Percentiles rank a stretch among this genome's conserved stretches.
Evolutionary conservation across 148 eudicot genomes (phyloP).

Genomic region (Mesembryanthemum crystallinum): DNA sequence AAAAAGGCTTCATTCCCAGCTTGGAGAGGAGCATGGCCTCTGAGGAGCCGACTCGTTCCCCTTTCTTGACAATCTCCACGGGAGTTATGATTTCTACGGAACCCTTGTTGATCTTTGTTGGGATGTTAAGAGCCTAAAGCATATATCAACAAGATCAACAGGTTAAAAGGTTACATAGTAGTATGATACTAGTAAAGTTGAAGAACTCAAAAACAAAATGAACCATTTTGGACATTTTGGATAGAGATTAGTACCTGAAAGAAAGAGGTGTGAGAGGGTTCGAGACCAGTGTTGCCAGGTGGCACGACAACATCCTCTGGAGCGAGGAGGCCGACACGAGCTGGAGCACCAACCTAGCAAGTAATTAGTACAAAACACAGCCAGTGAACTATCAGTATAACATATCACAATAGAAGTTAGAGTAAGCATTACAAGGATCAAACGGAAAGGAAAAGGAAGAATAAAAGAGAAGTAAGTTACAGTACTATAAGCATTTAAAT

Average conservation of each 20-base stretch:
- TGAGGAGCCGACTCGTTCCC: constrained; percentile 63
- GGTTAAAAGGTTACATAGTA: too few relatives aligned
- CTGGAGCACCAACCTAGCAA: constrained; percentile 60
- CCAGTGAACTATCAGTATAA: not conserved
- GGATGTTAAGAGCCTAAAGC: constrained; percentile 46
- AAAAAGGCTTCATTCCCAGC: constrained; percentile 50
- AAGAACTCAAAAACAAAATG: not conserved
- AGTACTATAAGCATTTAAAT: too few relatives aligned
- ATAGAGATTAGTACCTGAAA: too few relatives aligned
- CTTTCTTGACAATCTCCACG: constrained; percentile 58
- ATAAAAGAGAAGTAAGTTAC: too few relatives aligned
- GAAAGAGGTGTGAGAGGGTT: constrained; percentile 59
- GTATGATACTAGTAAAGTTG: not conserved
- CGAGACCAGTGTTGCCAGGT: constrained; percentile 62
- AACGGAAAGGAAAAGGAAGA: too few relatives aligned
- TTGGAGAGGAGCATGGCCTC: constrained; percentile 55
- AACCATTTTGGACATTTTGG: too few relatives aligned
- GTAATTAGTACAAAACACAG: not conserved
- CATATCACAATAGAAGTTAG: too few relatives aligned
- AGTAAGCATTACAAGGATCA: too few relatives aligned
- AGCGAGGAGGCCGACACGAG: constrained; percentile 60
- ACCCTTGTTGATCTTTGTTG: constrained; percentile 71
- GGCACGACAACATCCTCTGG: constrained; percentile 60
- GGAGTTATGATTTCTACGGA: constrained; percentile 60
- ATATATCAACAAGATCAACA: too few relatives aligned